Base-by-base conservation (phyloP, 441 rosid genomes). In the Daphne laureola region DNA sequence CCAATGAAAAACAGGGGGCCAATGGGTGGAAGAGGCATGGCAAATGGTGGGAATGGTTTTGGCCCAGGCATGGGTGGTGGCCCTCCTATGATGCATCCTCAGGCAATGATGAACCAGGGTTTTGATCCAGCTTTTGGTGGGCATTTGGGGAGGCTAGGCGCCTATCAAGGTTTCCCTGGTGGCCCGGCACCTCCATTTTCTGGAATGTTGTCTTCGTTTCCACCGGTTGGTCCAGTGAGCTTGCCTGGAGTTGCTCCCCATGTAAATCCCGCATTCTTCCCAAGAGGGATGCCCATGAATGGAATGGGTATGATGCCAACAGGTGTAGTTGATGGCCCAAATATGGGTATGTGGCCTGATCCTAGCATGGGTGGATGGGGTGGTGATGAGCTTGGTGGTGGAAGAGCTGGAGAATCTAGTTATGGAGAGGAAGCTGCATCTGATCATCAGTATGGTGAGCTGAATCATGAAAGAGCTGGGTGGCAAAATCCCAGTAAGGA, bases 231-330 rank as follows among this genome's bases (percentile, higher is more conserved):
- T 57, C 36, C 90, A n/a, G 82, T 92, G 88, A 90, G 97, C 54
- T 74, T 89, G 76, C 81, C 93, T 50, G 94, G 96, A 27, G 88
- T 89, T 51, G 96, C 98, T 74, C 98, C 98, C 66, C 97, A 92
- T 73, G 94, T 92, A 51, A 92, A 92, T 70, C 98, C 98, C 3
- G 97, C 96, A 4, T 84, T 92, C 64, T 92, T 89, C 62, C 90
- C 83, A 36, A 57, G 90, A 15, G 96, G 96, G 46, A 89, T 92
- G 86, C 82, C 92, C 18, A 72, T 83, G 62, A 74, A 74, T 70
- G 95, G 73, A 44, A 73, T 78, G 81, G 90, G 86, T 51, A 72
- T 90, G 81, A 84, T 92, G 94, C 86, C 82, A 36, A 71, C 76
- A 49, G 48, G 94, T 26, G 97, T 92, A 57, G 79, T 92, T 82